Base-by-base conservation (phyloP, 1,284 basidiomycete genomes). In the Quambalaria eucalypti region DNA sequence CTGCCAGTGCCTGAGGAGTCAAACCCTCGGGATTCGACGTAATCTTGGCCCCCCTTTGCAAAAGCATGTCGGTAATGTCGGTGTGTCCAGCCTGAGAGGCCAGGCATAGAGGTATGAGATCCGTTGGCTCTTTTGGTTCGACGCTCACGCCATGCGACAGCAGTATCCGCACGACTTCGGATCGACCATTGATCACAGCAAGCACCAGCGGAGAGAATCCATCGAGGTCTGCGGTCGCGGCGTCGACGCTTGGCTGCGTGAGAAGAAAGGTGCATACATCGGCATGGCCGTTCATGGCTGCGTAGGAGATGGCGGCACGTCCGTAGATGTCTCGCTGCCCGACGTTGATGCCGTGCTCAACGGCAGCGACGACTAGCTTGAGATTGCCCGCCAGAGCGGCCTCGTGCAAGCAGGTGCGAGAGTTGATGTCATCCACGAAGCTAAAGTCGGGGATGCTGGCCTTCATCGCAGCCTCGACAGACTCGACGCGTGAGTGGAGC, bases 371-470 rank as follows among this genome's bases (percentile, higher is more conserved):
- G 49, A 92, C 88, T 39, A 98, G 82, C n/a, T 84, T 81, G 25
- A 86, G 78, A 16, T 84, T 82, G 8, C 93, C 93, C 7, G 86
- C 84, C 51, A 91, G 89, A 9, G 90, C 85, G 2, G 90, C 88
- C 74, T 93, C 88, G 73, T 98, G 95, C n/a, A 98, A 82, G 62
- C 89, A 90, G 1, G 87, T 92, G 28, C 95, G 84, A 30, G 88
- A 89, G 74, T 96, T 98, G 80, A 99, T 98, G 69, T 96, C 91
- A 74, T 98, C 95, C 40, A 96, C 82, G 71, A 90, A 96, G 50
- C 81, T 80, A 75, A 88, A 97, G 77, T 97, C 88, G 70, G 97
- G 65, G 0, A 75, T 56, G 16, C 54, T 50, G 2, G 66, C 62
- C n/a, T 56, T 42, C 33, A 75, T 59, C 7, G 69, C 68, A 1